Evolutionary conservation across 2,329 filamentous ascomycete genomes (phyloP).

Genomic region (Colletotrichum cuscutae): DNA sequence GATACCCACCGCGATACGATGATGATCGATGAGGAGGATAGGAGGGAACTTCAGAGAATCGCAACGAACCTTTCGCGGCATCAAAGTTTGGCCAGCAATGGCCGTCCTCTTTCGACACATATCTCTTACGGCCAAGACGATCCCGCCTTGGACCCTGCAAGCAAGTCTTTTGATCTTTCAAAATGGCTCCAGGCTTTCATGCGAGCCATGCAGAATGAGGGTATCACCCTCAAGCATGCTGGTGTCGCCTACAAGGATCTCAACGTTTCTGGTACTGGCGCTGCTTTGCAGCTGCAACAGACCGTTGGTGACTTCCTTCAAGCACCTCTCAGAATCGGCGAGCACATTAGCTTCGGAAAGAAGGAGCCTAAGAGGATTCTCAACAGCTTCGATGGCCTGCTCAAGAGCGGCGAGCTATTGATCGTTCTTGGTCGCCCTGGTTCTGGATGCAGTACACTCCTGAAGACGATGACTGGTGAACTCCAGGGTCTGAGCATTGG

Average conservation of each 20-base stretch:
- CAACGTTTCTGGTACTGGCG: conserved; percentile 73
- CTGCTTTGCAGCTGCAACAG: conserved; percentile 74
- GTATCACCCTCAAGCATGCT: conserved; percentile 62
- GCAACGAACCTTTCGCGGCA: conserved; percentile 51
- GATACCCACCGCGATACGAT: conserved; percentile 26
- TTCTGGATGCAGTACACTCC: conserved; percentile 71
- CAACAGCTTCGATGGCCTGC: conserved; percentile 70
- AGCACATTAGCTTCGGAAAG: conserved; percentile 61
- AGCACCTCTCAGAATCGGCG: conserved; percentile 66
- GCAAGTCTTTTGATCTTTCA: conserved; percentile 51
- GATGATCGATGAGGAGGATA: conserved; percentile 45
- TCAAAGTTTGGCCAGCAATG: conserved; percentile 42
- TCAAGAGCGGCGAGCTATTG: conserved; percentile 73
- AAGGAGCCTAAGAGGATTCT: conserved; percentile 69
- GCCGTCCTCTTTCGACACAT: conserved; percentile 26
- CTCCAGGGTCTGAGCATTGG: conserved; percentile 66
- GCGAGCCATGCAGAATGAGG: conserved; percentile 61
- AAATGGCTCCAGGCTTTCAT: conserved; percentile 55
- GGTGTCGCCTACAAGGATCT: conserved; percentile 74
- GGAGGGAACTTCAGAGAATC: conserved; percentile 50
- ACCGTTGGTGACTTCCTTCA: conserved; percentile 70
- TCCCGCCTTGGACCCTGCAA: conserved; percentile 49
- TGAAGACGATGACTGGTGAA: conserved; percentile 71
- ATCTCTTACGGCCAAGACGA: conserved; percentile 38
- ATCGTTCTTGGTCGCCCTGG: conserved; percentile 75